Percentiles rank a stretch among this genome's conserved stretches.
These are phyloP conservation scores for Dactylellina parvicollis DNA, from an alignment of 2,329 filamentous ascomycete species.

Conservation along the genomic window DNA sequence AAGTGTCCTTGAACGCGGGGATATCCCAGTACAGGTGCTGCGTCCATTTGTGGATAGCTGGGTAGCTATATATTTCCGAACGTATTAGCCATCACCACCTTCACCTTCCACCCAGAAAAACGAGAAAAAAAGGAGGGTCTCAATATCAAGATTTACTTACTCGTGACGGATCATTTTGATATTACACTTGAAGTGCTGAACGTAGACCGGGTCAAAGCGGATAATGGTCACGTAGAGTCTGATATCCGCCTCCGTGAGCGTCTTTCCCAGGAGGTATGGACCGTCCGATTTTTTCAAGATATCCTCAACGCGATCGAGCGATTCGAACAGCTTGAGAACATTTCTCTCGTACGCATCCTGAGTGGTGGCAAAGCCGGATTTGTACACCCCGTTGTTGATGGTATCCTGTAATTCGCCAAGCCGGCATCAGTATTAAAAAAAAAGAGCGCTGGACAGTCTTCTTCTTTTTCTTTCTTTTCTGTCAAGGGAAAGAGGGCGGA, in stretches of 20 bases:
- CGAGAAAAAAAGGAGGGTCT: not conserved
- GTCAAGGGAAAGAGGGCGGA: not conserved
- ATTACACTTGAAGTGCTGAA: slow-evolving; percentile 85
- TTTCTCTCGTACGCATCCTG: slow-evolving; percentile 83
- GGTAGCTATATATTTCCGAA: slow-evolving; percentile 66
- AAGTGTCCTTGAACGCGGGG: slow-evolving; percentile 80
- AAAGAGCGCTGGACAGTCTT: too few relatives aligned
- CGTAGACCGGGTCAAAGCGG: slow-evolving; percentile 80
- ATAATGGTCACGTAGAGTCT: slow-evolving; percentile 78
- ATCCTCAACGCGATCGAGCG: slow-evolving; percentile 78
- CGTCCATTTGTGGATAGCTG: slow-evolving; percentile 81
- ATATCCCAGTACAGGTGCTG: slow-evolving; percentile 84
- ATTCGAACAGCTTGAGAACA: slow-evolving; percentile 76
- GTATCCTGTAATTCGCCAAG: slow-evolving; percentile 61
- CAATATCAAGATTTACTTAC: slow-evolving; percentile 61
- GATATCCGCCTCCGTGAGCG: slow-evolving; percentile 83
- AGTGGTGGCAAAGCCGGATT: slow-evolving; percentile 79
- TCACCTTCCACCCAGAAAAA: not conserved
- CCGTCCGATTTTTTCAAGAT: slow-evolving; percentile 67
- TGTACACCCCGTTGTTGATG: slow-evolving; percentile 75
- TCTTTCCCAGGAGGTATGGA: slow-evolving; percentile 78
- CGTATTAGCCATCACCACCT: not conserved
- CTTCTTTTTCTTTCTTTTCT: too few relatives aligned
- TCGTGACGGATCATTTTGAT: slow-evolving; percentile 71
- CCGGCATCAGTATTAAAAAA: not conserved